A percentile compares a stretch with the other conserved stretches of the same genome.
Evolutionary conservation across 257 asterid genomes (phyloP).

Genomic region (Lithospermum erythrorhizon): DNA sequence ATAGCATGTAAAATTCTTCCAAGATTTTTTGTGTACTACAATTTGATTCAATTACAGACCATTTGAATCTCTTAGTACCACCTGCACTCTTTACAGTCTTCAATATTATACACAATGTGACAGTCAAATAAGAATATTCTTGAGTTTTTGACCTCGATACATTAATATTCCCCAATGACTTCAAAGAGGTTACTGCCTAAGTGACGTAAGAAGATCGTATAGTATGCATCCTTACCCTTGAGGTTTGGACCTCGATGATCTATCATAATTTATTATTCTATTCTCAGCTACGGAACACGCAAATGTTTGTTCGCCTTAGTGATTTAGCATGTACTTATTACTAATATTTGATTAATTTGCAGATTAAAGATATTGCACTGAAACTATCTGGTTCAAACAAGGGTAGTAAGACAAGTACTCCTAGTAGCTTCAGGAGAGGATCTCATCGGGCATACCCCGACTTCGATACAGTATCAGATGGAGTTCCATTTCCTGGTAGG

Average conservation of each 20-base stretch:
- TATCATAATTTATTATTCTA: too few species aligned
- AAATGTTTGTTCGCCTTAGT: too few species aligned
- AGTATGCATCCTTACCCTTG: too few species aligned
- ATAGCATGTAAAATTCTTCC: not conserved
- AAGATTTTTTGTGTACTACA: not conserved
- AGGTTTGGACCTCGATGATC: too few species aligned
- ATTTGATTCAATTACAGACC: not conserved
- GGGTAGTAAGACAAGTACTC: slow-evolving; percentile 46
- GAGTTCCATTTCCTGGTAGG: slow-evolving; percentile 56
- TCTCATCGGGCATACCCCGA: slow-evolving; percentile 46
- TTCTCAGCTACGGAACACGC: too few species aligned
- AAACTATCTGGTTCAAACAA: slow-evolving; percentile 66
- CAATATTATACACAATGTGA: not conserved
- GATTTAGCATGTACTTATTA: not conserved
- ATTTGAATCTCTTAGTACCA: too few species aligned
- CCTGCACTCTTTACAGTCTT: too few species aligned
- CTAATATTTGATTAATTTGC: slow-evolving; percentile 12
- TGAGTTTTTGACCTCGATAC: too few species aligned
- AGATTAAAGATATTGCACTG: slow-evolving; percentile 89
- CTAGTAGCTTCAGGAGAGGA: slow-evolving; percentile 44
- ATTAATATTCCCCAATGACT: too few species aligned
- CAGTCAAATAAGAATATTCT: not conserved
- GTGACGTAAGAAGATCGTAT: too few species aligned
- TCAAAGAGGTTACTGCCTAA: too few species aligned
- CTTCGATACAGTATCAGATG: slow-evolving; percentile 58